phyloP scores from a whole-genome alignment of 345 rosid species.

The Leavenworthia alabamica region DNA sequence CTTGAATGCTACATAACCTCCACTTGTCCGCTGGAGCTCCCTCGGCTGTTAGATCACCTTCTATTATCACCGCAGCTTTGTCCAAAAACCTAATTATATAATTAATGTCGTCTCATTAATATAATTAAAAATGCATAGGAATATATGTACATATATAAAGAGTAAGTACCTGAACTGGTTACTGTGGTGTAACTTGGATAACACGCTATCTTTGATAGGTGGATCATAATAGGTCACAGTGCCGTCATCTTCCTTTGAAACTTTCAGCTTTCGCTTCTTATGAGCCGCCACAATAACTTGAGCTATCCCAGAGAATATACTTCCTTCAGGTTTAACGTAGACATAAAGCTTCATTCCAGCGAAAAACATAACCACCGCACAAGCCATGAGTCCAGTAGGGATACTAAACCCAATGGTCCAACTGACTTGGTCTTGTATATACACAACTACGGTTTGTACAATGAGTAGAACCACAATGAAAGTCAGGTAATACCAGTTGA shows the following conservation, averaged over 20 bases:
- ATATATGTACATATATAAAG: too few species aligned
- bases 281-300: slow-evolving; percentile 58
- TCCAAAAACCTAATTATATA: slow-evolving; percentile 44
- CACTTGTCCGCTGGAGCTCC: slow-evolving; percentile 39
- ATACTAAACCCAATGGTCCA: slow-evolving; percentile 75
- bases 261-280: slow-evolving; percentile 34
- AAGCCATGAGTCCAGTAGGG: slow-evolving; percentile 59
- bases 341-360: slow-evolving; percentile 54
- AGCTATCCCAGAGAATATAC: slow-evolving; percentile 49
- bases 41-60: slow-evolving; percentile 44
- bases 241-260: slow-evolving; percentile 37
- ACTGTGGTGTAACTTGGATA: slow-evolving; percentile 53
- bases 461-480: slow-evolving; percentile 55
- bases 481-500: slow-evolving; percentile 65
- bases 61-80: slow-evolving; percentile 53
- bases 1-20: slow-evolving; percentile 58
- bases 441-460: slow-evolving; percentile 52
- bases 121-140: too few species aligned
- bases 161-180: slow-evolving; percentile 49
- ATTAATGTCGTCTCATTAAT: not conserved
- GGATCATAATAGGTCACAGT: slow-evolving; percentile 34
- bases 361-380: slow-evolving; percentile 47
- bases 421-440: slow-evolving; percentile 64
- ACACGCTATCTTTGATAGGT: slow-evolving; percentile 21
- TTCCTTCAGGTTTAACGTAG: slow-evolving; percentile 56